A percentile compares a stretch with the other conserved stretches of the same genome.
phyloP scores from a whole-genome alignment of 2,329 filamentous ascomycete genomes.

The Pezicula radicicola region DNA sequence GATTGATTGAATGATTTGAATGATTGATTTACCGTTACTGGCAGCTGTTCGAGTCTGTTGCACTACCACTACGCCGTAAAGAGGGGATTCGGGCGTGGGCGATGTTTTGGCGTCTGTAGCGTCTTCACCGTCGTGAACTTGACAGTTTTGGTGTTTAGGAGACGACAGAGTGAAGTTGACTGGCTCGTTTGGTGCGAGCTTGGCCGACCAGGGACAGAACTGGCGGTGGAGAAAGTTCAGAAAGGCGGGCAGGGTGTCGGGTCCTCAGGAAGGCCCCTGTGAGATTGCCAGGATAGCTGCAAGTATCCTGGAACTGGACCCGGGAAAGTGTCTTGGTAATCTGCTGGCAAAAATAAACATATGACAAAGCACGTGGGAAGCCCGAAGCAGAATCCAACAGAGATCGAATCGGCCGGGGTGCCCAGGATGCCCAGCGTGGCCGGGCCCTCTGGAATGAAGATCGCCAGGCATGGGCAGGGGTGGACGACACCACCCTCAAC shows the following conservation, averaged over 20 bases:
- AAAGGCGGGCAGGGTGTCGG: no score
- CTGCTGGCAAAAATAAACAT: slow-evolving; percentile 22
- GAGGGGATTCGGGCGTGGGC: background rate
- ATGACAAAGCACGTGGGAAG: slow-evolving; percentile 29
- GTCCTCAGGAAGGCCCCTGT: background rate
- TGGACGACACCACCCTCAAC: no score
- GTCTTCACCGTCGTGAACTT: background rate
- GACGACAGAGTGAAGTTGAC: background rate
- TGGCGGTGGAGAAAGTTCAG: background rate
- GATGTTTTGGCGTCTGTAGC: background rate
- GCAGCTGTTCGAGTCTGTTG: no score
- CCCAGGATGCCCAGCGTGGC: background rate
- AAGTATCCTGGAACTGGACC: background rate
- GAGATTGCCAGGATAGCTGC: background rate
- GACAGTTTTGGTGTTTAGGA: background rate
- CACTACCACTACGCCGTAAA: no score
- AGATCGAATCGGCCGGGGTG: slow-evolving; percentile 2
- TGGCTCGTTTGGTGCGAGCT: background rate
- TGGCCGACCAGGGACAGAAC: background rate
- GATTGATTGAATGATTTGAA: no score
- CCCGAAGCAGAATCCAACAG: slow-evolving; percentile 25
- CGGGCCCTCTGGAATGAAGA: no score
- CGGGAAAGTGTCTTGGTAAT: slow-evolving; percentile 14
- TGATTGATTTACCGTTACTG: no score
- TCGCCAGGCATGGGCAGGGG: no score